A percentile compares a stretch with the other conserved stretches of the same genome.
These are phyloP conservation scores for Monosporascus sp. DNA, from an alignment of 2,329 filamentous ascomycete genomes.

Conservation along the genomic window DNA sequence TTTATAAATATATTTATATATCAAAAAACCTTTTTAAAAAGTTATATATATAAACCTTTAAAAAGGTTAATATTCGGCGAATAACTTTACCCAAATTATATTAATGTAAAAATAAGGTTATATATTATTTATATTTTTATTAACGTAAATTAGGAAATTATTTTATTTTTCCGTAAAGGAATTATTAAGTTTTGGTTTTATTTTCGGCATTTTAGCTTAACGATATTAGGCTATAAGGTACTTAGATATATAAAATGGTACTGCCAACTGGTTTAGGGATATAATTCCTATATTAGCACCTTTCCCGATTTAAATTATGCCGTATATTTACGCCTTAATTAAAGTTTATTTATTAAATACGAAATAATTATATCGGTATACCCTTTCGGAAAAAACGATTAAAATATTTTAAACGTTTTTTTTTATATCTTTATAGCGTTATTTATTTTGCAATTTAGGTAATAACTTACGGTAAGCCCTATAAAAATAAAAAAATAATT, in stretches of 20 bases:
- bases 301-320: not conserved
- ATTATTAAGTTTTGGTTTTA: not conserved
- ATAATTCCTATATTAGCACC: not conserved
- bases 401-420: not conserved
- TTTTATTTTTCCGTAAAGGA: not conserved
- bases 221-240: not conserved
- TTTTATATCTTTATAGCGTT: not conserved
- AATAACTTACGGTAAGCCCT: not conserved
- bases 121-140: no score
- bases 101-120: no score
- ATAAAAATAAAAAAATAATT: not conserved
- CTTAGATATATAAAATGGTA: not conserved
- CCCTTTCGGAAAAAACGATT: not conserved
- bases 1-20: no score
- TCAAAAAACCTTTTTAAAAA: no score
- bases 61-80: no score
- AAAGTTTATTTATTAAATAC: not conserved
- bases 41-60: no score
- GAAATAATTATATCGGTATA: not conserved
- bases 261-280: not conserved
- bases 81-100: no score
- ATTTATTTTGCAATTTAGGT: not conserved
- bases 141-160: no score
- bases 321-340: not conserved
- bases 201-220: not conserved